phyloP scores from a whole-genome alignment of 768 basidiomycete genomes.

The Pholiota conissans region DNA sequence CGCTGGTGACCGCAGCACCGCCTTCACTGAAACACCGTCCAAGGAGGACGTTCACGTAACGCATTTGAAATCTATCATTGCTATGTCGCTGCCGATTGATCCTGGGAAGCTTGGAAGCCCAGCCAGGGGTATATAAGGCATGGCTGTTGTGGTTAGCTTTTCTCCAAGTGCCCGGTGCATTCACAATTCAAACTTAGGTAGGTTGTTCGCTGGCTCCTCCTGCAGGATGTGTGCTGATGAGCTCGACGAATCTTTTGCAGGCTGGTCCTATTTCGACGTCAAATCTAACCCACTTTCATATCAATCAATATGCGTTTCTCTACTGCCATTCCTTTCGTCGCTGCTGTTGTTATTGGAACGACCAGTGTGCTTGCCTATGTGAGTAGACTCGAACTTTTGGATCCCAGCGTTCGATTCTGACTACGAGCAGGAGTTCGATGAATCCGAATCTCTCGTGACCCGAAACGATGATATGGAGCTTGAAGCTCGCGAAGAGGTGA shows the following conservation, averaged over 20 bases:
- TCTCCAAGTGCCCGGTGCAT: not conserved
- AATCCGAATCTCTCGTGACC: slow-evolving; percentile 5
- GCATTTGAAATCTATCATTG: not conserved
- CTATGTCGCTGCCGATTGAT: not conserved
- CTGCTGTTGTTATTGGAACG: slow-evolving; percentile 13
- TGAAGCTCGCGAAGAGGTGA: slow-evolving; percentile 10
- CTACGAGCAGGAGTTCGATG: not conserved
- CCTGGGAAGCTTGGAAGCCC: not conserved
- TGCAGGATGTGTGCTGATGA: not conserved
- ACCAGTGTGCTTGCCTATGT: slow-evolving; percentile 11
- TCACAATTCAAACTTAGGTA: not conserved
- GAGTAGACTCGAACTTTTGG: not conserved
- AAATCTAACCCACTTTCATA: slow-evolving; percentile 7
- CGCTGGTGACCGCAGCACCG: not conserved
- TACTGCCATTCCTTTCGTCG: slow-evolving; percentile 10
- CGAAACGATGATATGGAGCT: slow-evolving; percentile 8
- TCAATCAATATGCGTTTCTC: slow-evolving; percentile 14
- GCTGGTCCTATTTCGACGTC: slow-evolving; percentile 13
- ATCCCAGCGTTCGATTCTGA: not conserved
- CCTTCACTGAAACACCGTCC: not conserved
- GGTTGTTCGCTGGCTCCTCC: not conserved
- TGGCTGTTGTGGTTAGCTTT: not conserved
- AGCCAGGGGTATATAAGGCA: not conserved
- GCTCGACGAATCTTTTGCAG: not conserved
- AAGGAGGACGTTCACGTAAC: not conserved